Percentiles rank a stretch among this genome's conserved stretches.
Evolutionary conservation across 768 basidiomycete species (phyloP).

Genomic region (Fistulinella prunicolor): DNA sequence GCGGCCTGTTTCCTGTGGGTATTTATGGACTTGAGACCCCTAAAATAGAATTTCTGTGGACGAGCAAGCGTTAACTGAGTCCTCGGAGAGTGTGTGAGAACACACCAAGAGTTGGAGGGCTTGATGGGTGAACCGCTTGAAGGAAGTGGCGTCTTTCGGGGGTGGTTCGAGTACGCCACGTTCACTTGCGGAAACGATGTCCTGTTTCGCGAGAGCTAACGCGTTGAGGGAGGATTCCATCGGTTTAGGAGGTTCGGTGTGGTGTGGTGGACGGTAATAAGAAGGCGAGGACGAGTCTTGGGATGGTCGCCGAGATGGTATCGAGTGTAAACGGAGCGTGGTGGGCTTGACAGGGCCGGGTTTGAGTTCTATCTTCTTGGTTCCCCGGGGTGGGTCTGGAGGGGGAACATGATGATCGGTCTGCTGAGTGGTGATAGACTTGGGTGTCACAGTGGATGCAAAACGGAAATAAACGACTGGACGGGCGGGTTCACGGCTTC

Average conservation of each 20-base stretch:
- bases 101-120: conserved; percentile 46
- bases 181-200: conserved; percentile 60
- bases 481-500: conserved; percentile 1
- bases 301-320: conserved; percentile 18
- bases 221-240: conserved; percentile 26
- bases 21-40: conserved; percentile 71
- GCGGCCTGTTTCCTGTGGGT: conserved; percentile 54
- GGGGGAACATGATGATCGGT: conserved; percentile 26
- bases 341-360: conserved; percentile 58
- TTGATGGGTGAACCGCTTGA: conserved; percentile 49
- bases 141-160: conserved; percentile 56
- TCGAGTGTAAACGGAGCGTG: conserved; percentile 20
- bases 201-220: conserved; percentile 55
- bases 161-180: conserved; percentile 70
- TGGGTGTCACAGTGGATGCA: conserved; percentile 32
- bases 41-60: conserved; percentile 79
- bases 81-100: not conserved
- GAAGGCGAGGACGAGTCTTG: conserved; percentile 26
- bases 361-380: conserved; percentile 55
- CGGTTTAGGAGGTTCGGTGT: conserved; percentile 17
- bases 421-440: conserved; percentile 15
- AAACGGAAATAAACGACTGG: conserved; percentile 11
- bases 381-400: conserved; percentile 32
- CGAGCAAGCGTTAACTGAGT: not conserved
- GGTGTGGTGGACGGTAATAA: conserved; percentile 26